Percentiles rank a stretch among this genome's conserved stretches.
Conservation (phyloP, 2,329 filamentous ascomycete species). For the Trichoderma simmonsii region DNA sequence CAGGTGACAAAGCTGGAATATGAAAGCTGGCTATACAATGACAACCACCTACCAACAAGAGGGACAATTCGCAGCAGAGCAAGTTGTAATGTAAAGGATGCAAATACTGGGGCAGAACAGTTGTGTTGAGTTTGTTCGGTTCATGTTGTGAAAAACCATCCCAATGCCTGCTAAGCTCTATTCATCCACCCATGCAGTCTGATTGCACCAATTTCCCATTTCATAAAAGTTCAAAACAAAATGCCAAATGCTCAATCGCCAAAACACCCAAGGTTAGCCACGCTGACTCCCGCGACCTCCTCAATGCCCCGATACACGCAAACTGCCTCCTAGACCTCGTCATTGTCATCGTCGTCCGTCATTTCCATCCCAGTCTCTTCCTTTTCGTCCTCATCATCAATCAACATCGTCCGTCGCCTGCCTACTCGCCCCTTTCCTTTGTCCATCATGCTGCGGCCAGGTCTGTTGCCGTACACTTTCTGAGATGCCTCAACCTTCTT, state of each 20-base stretch:
- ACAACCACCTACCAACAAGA: too few species aligned
- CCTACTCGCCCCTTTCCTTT: slow-evolving; percentile 48
- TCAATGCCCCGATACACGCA: slow-evolving; percentile 8
- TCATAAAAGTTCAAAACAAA: neutral
- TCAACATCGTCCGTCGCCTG: slow-evolving; percentile 30
- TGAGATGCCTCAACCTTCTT: slow-evolving; percentile 44
- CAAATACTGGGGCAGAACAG: neutral
- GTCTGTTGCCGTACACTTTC: slow-evolving; percentile 32
- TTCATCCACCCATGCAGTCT: neutral
- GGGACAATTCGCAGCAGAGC: too few species aligned
- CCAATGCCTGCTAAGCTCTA: neutral
- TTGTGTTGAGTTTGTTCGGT: neutral
- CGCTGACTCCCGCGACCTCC: slow-evolving; percentile 10
- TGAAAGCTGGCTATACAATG: too few species aligned
- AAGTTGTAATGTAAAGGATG: too few species aligned
- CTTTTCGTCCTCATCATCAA: slow-evolving; percentile 36
- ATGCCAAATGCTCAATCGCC: neutral
- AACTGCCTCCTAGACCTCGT: slow-evolving; percentile 11
- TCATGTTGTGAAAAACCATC: neutral
- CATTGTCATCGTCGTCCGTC: slow-evolving; percentile 49
- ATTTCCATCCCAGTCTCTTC: slow-evolving; percentile 54
- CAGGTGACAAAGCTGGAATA: too few species aligned
- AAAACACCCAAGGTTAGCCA: slow-evolving; percentile 10
- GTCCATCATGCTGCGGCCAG: slow-evolving; percentile 29
- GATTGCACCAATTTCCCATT: neutral